Evolutionary conservation across 1,284 basidiomycete genomes (phyloP).

Genomic region (Tilletia walkeri): DNA sequence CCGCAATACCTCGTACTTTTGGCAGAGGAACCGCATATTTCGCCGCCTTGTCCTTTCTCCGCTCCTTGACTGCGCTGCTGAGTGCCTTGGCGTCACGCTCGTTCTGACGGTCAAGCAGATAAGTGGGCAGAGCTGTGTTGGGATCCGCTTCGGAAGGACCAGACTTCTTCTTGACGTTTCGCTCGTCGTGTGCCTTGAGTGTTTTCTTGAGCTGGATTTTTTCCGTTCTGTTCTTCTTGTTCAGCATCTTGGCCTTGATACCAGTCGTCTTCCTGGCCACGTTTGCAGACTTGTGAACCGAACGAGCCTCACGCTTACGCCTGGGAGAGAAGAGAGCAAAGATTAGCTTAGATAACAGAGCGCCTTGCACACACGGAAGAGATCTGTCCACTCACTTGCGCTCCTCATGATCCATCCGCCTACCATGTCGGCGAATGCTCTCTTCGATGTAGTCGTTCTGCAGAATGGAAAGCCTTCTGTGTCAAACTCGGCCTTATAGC

Average conservation of each 20-base stretch:
- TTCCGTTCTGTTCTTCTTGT: constrained; percentile 91
- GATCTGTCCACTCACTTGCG: constrained; percentile 24
- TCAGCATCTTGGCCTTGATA: constrained; percentile 94
- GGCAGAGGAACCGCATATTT: constrained; percentile 95
- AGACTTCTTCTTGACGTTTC: constrained; percentile 71
- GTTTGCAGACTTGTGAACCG: constrained; percentile 81
- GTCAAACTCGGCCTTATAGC: background rate
- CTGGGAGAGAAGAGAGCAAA: constrained; percentile 18
- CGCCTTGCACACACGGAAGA: too few relatives aligned
- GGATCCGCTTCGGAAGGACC: constrained; percentile 41
- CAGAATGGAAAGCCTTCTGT: constrained; percentile 17
- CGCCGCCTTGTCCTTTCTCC: constrained; percentile 97
- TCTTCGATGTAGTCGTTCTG: constrained; percentile 60
- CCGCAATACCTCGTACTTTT: constrained; percentile 95
- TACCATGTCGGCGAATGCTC: constrained; percentile 55
- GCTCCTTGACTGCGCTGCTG: constrained; percentile 96
- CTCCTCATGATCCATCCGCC: constrained; percentile 55
- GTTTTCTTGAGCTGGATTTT: constrained; percentile 99
- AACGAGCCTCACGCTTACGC: constrained; percentile 88
- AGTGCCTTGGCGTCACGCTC: constrained; percentile 97
- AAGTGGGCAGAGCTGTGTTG: constrained; percentile 62
- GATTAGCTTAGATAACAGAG: background rate
- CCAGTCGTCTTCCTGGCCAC: constrained; percentile 91
- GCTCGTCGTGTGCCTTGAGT: constrained; percentile 96
- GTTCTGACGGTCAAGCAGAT: constrained; percentile 91